phyloP scores from a whole-genome alignment of 2,329 filamentous ascomycete species.

The Colletotrichum plurivorum region DNA sequence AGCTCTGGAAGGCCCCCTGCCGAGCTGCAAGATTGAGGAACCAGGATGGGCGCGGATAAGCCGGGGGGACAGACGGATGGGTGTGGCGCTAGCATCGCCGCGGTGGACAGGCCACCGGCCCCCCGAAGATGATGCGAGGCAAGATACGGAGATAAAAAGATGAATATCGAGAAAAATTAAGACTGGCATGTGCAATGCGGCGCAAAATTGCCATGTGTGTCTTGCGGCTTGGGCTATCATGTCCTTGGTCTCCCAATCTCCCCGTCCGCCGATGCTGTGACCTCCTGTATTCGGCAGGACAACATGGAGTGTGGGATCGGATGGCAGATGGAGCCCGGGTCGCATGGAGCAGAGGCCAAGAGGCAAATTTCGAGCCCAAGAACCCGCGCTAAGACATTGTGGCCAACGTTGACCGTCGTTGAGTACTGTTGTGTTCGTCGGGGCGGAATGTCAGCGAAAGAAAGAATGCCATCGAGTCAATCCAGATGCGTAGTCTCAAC shows the following conservation, averaged over 20 bases:
- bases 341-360: constrained; percentile 13
- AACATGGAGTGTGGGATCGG: not conserved
- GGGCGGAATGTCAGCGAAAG: constrained; percentile 22
- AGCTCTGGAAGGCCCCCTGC: constrained; percentile 28
- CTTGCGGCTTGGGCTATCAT: not conserved
- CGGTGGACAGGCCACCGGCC: constrained; percentile 6
- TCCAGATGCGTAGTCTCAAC: constrained; percentile 5
- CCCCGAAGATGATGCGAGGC: constrained; percentile 10
- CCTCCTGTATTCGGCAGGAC: constrained; percentile 13
- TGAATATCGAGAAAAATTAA: constrained; percentile 28
- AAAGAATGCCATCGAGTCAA: constrained; percentile 34
- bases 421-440: constrained; percentile 1
- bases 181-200: constrained; percentile 30
- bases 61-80: constrained; percentile 2
- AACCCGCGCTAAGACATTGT: constrained; percentile 2
- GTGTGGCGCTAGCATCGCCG: constrained; percentile 20
- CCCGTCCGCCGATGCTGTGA: constrained; percentile 3
- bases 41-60: constrained; percentile 32
- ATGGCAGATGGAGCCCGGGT: not conserved
- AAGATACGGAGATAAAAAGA: constrained; percentile 11
- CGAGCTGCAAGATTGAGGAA: constrained; percentile 29
- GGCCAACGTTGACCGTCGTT: too few relatives aligned
- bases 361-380: constrained; percentile 16
- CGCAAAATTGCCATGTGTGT: constrained; percentile 13
- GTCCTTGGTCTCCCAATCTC: not conserved